Evolutionary conservation across 1,284 basidiomycete genomes (phyloP), one percentile per base, ranked within the genome.

Genomic region (Athelia psychrophila): DNA sequence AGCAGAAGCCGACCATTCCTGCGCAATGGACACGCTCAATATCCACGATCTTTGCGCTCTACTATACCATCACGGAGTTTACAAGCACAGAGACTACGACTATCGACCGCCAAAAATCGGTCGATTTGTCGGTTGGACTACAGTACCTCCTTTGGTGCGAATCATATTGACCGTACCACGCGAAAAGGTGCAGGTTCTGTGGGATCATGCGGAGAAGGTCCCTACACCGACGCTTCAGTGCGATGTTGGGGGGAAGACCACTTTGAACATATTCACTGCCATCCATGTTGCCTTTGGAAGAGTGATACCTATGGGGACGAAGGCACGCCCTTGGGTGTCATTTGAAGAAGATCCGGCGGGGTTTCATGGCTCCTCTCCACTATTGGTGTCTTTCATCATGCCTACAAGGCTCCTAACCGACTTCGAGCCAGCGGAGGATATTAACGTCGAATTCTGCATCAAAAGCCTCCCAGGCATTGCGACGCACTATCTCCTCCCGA

Each of bases 111-210:
- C 52, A 20, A 59, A 54, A 23, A 51, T 55, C 8, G 63, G 64
- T 1, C 53, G 52, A 3, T 64, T 73, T 22, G 16, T 42, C n/a
- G n/a, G 33, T 1, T 74, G 73, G 72, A 50, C 54, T 8, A 49
- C 48, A 2, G 54, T 74, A 24, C 68, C 73, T 9, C 52, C 55
- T 13, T 38, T 67, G 18, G 63, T 69, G 24, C 56, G 62, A 12
- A 57, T 75, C 35, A 55, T 70, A 42, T 58, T 75, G n/a, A 58
- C 60, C n/a, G 63, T 75, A 23, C 73, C 71, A 18, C 65, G 71
- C 33, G 57, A 61, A n/a, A 63, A 62, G 22, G 48, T 73, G 12
- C 44, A 36, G 8, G 52, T 60, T 2, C 47, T 74, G 2, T 53
- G 60, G 25, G 50, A 55, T 10, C 44, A 48, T 1, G 48, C 53